Conservation (phyloP, 805 yeast genomes). For the Candida quercuum region DNA sequence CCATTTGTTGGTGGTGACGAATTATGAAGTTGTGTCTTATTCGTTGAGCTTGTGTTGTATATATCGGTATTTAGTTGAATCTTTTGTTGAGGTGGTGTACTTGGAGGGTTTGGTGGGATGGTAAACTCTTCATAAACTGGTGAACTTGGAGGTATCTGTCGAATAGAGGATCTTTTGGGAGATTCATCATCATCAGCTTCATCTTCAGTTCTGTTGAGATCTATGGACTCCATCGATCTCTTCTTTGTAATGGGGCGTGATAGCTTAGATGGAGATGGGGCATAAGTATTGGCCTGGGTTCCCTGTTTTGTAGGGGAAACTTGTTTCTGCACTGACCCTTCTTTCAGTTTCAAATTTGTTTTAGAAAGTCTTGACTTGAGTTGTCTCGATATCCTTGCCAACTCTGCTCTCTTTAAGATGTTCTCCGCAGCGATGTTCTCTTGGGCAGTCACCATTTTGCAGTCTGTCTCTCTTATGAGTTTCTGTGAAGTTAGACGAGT, state of each 20-base stretch:
- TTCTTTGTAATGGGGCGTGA: conserved; percentile 7
- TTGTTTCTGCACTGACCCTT: conserved; percentile 4
- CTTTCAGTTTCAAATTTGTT: conserved; percentile 30
- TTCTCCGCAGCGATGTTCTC: conserved; percentile 40
- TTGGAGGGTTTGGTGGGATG: conserved; percentile 17
- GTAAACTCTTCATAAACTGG: conserved; percentile 19
- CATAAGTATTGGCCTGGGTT: background rate
- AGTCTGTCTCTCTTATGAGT: too few relatives aligned
- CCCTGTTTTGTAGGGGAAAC: background rate
- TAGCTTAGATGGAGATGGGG: background rate
- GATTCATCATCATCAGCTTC: conserved; percentile 11
- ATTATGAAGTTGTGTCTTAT: conserved; percentile 19
- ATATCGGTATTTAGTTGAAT: conserved; percentile 18
- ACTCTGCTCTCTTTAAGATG: conserved; percentile 39
- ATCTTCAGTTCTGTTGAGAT: conserved; percentile 19
- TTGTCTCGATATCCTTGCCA: conserved; percentile 40
- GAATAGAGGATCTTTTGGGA: background rate
- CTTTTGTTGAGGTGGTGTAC: conserved; percentile 24
- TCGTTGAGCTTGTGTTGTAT: conserved; percentile 22
- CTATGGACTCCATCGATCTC: conserved; percentile 17
- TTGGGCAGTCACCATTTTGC: conserved; percentile 5
- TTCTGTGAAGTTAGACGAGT: too few relatives aligned
- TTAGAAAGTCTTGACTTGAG: conserved; percentile 35
- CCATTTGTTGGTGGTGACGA: conserved; percentile 6
- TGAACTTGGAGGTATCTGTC: conserved; percentile 22